Conservation (phyloP, 257 asterid species). For the Phtheirospermum japonicum region DNA sequence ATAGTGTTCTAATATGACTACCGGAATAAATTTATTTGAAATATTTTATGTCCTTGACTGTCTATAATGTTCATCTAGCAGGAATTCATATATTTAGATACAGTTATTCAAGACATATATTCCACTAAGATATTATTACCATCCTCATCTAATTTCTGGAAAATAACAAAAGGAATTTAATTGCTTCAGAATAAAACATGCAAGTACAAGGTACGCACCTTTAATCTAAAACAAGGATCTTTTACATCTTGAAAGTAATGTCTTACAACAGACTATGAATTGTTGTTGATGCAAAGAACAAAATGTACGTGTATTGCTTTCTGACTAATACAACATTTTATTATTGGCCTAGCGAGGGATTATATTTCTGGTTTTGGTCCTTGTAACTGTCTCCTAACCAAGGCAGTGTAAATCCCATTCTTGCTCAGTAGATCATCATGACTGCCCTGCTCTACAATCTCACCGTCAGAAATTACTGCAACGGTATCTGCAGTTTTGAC, state of each 20-base stretch:
- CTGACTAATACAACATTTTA: not conserved
- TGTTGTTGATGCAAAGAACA: too few relatives aligned
- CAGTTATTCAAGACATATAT: not conserved
- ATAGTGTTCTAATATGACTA: too few relatives aligned
- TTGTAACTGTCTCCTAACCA: conserved; percentile 57
- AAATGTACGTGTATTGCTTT: too few relatives aligned
- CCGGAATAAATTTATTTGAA: too few relatives aligned
- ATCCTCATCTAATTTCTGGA: too few relatives aligned
- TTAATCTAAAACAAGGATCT: too few relatives aligned
- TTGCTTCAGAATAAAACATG: too few relatives aligned
- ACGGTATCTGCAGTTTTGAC: conserved; percentile 66
- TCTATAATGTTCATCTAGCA: not conserved
- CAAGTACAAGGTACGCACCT: too few relatives aligned
- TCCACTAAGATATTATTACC: too few relatives aligned
- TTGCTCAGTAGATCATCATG: conserved; percentile 55
- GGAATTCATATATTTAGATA: not conserved
- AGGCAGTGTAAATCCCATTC: conserved; percentile 51
- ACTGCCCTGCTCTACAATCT: conserved; percentile 58
- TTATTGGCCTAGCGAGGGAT: too few relatives aligned
- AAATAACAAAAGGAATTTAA: not conserved
- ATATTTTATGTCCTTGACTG: too few relatives aligned
- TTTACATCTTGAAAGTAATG: not conserved
- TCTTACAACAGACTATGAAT: not conserved
- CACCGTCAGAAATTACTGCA: conserved; percentile 61
- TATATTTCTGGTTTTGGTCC: conserved; percentile 35